Conservation (phyloP, 2,329 filamentous ascomycete genomes). For the Macrophomina phaseolina region DNA sequence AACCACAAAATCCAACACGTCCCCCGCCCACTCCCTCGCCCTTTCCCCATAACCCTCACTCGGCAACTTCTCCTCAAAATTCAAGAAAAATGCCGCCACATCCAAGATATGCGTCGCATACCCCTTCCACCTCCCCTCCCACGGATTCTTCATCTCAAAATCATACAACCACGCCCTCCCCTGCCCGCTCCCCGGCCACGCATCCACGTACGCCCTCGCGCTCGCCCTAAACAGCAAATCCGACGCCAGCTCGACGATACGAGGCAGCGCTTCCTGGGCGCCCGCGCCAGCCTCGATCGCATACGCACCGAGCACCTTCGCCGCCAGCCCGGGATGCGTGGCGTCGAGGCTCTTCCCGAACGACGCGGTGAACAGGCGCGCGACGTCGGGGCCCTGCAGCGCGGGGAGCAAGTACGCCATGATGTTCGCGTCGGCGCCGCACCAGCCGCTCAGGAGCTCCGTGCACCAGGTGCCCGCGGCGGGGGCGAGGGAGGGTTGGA, state of each 20-base stretch:
- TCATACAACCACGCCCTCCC: slow-evolving; percentile 34
- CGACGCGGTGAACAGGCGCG: slow-evolving; percentile 41
- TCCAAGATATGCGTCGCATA: slow-evolving; percentile 44
- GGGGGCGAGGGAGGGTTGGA: slow-evolving; percentile 29
- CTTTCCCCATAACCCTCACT: slow-evolving; percentile 34
- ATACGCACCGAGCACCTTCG: slow-evolving; percentile 47
- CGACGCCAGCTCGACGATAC: slow-evolving; percentile 51
- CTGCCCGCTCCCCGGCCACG: slow-evolving; percentile 33
- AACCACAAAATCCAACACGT: slow-evolving; percentile 43
- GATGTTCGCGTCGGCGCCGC: slow-evolving; percentile 47
- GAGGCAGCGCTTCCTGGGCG: slow-evolving; percentile 51
- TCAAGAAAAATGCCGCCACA: slow-evolving; percentile 42
- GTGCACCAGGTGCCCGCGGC: slow-evolving; percentile 50
- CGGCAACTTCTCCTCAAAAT: slow-evolving; percentile 39
- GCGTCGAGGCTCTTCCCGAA: slow-evolving; percentile 37
- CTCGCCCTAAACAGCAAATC: slow-evolving; percentile 57
- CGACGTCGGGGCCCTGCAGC: slow-evolving; percentile 31
- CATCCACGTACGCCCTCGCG: slow-evolving; percentile 48
- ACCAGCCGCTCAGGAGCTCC: slow-evolving; percentile 56
- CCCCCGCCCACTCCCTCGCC: slow-evolving; percentile 36
- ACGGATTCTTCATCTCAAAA: slow-evolving; percentile 43
- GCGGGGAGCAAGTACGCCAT: background rate
- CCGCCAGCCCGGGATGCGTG: slow-evolving; percentile 33
- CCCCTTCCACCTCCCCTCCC: slow-evolving; percentile 42
- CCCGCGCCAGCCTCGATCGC: slow-evolving; percentile 41